Evolutionary conservation across 1,284 basidiomycete species (phyloP).

Genomic region (Hypsizygus ulmarius): DNA sequence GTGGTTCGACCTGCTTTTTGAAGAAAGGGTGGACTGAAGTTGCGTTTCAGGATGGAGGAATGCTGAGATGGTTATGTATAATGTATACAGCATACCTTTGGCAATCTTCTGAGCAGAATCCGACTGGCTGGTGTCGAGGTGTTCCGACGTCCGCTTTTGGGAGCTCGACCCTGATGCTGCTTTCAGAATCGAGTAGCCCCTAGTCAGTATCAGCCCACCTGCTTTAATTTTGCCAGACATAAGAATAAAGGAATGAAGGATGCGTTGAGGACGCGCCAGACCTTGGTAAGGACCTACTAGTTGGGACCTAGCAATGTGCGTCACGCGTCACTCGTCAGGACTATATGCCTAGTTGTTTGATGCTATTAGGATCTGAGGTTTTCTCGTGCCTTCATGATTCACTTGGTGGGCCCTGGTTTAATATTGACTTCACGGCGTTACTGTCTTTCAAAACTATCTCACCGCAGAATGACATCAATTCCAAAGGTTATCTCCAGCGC

Average conservation of each 20-base stretch:
- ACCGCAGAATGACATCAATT: conserved; percentile 18
- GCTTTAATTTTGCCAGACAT: conserved; percentile 5
- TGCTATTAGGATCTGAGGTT: too few relatives aligned
- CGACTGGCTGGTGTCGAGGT: conserved; percentile 12
- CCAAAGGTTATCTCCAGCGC: conserved; percentile 44
- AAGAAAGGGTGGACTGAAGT: conserved; percentile 39
- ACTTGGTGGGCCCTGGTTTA: too few relatives aligned
- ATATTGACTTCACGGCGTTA: too few relatives aligned
- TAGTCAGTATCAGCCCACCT: not conserved
- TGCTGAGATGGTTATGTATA: not conserved
- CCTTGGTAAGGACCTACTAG: too few relatives aligned
- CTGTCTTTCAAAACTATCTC: not conserved
- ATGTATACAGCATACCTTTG: conserved; percentile 11
- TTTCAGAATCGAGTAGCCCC: not conserved
- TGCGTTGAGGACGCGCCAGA: too few relatives aligned
- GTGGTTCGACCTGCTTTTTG: conserved; percentile 19
- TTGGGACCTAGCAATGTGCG: too few relatives aligned
- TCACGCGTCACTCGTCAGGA: too few relatives aligned
- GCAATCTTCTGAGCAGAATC: conserved; percentile 14
- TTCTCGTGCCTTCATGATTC: too few relatives aligned
- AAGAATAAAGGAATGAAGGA: too few relatives aligned
- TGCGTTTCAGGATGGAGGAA: not conserved
- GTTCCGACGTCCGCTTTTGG: conserved; percentile 18
- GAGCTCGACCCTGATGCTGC: conserved; percentile 1
- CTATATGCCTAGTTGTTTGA: too few relatives aligned